Evolutionary conservation across 140 eudicot species (phyloP).

Genomic region (Flaveria floridana): DNA sequence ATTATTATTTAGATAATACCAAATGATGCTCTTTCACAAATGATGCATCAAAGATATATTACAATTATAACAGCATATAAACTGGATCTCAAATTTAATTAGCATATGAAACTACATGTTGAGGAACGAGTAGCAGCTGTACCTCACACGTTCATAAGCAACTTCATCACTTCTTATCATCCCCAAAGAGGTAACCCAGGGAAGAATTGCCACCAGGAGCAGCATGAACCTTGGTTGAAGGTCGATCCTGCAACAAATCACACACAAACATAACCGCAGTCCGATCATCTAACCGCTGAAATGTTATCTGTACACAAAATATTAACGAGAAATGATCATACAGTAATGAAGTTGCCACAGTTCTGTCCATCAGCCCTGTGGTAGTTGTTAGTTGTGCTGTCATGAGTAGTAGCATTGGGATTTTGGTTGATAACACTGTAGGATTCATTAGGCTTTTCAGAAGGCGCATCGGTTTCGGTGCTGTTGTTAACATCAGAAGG

Average conservation of each 20-base stretch:
- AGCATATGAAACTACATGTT: constrained; percentile 15
- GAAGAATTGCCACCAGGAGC: constrained; percentile 57
- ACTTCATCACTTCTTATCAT: constrained; percentile 31
- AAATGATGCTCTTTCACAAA: constrained; percentile 9
- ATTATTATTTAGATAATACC: background rate
- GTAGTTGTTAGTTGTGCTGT: constrained; percentile 53
- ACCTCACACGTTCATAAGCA: constrained; percentile 17
- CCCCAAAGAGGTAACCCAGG: constrained; percentile 48
- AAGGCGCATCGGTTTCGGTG: constrained; percentile 29
- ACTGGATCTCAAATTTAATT: background rate
- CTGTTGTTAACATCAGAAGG: constrained; percentile 26
- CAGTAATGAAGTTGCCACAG: constrained; percentile 76
- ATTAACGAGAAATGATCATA: constrained; percentile 16
- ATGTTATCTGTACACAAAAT: background rate
- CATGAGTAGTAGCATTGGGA: constrained; percentile 33
- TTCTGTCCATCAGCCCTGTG: constrained; percentile 74
- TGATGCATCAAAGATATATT: constrained; percentile 8
- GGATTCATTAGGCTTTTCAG: constrained; percentile 32
- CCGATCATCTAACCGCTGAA: background rate
- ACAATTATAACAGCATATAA: constrained; percentile 18
- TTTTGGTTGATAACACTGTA: constrained; percentile 34
- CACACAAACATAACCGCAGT: background rate
- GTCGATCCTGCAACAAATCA: constrained; percentile 41
- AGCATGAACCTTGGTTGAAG: constrained; percentile 52
- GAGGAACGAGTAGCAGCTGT: constrained; percentile 15